phyloP scores from a whole-genome alignment of 75 land plant species.

The Selaginella tamariscina region DNA sequence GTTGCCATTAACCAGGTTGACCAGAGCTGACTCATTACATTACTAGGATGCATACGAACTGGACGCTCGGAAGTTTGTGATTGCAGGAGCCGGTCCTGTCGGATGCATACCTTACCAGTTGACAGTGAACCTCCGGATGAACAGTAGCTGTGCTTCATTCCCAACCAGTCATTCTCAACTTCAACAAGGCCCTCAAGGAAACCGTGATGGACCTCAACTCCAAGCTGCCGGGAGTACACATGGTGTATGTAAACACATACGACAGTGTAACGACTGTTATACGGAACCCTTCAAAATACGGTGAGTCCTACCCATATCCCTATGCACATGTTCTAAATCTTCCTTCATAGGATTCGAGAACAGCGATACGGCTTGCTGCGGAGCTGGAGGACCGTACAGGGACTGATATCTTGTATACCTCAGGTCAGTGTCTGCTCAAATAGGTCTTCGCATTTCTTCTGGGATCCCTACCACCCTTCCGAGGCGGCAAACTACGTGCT shows the following conservation, averaged over 20 bases:
- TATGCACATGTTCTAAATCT: background rate
- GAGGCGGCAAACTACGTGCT: constrained; percentile 2
- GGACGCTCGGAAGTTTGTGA: constrained; percentile 8
- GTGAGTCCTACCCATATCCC: background rate
- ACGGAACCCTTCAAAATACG: background rate
- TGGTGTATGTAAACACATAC: constrained; percentile 7
- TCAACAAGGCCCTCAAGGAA: constrained; percentile 5
- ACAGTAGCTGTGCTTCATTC: constrained; percentile 3
- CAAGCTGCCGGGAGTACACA: background rate
- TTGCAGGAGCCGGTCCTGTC: constrained; percentile 6
- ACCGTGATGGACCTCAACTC: background rate
- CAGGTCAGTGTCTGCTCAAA: background rate
- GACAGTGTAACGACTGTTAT: background rate
- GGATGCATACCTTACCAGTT: constrained; percentile 10
- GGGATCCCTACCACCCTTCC: constrained; percentile 11
- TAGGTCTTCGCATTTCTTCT: background rate
- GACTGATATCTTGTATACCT: constrained; percentile 7
- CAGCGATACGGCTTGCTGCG: background rate
- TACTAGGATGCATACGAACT: background rate
- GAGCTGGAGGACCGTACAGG: constrained; percentile 7
- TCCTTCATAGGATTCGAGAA: background rate
- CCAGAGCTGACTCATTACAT: background rate
- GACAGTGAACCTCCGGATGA: background rate
- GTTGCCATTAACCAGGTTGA: background rate
- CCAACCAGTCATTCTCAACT: constrained; percentile 10